A percentile compares a stretch with the other conserved stretches of the same genome.
These are phyloP conservation scores for Cystobasidiopsis lactophilus DNA, from an alignment of 768 basidiomycete genomes.

Conservation along the genomic window DNA sequence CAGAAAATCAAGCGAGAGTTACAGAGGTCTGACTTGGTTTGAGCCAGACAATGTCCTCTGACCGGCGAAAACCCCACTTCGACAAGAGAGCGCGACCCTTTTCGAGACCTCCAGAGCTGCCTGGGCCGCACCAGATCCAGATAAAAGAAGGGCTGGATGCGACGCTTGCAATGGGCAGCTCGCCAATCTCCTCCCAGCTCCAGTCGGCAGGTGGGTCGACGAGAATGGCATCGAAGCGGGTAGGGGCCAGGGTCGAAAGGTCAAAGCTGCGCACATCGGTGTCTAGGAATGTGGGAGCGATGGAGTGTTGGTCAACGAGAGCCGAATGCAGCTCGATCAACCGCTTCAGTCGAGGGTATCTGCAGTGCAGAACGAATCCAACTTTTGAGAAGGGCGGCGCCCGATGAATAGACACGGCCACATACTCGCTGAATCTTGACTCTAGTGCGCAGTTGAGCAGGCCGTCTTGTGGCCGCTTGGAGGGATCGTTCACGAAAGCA, in stretches of 20 bases:
- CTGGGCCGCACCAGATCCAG: slow-evolving; percentile 87
- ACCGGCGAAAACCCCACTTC: slow-evolving; percentile 76
- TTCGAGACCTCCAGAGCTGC: slow-evolving; percentile 73
- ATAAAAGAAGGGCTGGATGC: slow-evolving; percentile 83
- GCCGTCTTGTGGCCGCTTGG: slow-evolving; percentile 85
- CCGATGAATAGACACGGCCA: slow-evolving; percentile 14
- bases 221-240: slow-evolving; percentile 75
- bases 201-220: slow-evolving; percentile 51
- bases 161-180: slow-evolving; percentile 55
- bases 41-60: slow-evolving; percentile 97
- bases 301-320: slow-evolving; percentile 45
- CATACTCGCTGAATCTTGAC: slow-evolving; percentile 79
- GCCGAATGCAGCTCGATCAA: slow-evolving; percentile 61
- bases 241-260: slow-evolving; percentile 33
- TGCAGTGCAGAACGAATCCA: slow-evolving; percentile 23
- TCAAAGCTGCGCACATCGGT: slow-evolving; percentile 21
- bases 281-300: slow-evolving; percentile 51
- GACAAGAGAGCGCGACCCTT: slow-evolving; percentile 71
- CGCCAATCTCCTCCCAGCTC: slow-evolving; percentile 61
- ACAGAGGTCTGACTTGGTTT: slow-evolving; percentile 86
- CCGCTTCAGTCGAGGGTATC: slow-evolving; percentile 83
- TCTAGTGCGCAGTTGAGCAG: slow-evolving; percentile 74
- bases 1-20: no score
- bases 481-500: slow-evolving; percentile 69
- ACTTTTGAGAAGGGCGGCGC: background rate